phyloP scores from a whole-genome alignment of 2,329 filamentous ascomycete species.

The Blastomyces emzantsi region DNA sequence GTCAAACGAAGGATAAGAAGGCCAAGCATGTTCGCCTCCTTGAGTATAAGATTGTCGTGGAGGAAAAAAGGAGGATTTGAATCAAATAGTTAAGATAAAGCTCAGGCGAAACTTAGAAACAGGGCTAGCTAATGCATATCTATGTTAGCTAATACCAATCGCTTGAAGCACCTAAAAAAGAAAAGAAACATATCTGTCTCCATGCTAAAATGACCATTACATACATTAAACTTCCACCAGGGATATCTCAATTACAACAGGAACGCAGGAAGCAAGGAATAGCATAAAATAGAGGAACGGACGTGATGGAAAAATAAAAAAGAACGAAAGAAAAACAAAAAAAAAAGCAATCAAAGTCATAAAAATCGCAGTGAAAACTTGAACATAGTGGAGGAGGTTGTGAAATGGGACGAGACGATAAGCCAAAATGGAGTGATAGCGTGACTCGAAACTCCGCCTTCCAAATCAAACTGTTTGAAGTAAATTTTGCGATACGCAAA shows the following conservation, averaged over 20 bases:
- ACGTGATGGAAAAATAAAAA: neutral
- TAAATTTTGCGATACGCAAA: neutral
- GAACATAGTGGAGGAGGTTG: neutral
- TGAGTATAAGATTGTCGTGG: neutral
- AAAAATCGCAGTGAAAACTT: neutral
- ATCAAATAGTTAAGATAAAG: neutral
- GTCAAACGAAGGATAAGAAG: neutral
- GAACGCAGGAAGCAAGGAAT: neutral
- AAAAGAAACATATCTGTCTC: slow-evolving; percentile 12
- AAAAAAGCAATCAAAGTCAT: neutral
- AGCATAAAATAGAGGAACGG: neutral
- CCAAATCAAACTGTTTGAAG: neutral
- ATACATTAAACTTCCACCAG: slow-evolving; percentile 9
- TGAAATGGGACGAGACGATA: neutral
- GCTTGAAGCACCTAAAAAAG: neutral
- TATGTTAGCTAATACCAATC: neutral
- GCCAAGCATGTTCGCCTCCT: neutral
- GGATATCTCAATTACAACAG: neutral
- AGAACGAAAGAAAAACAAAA: neutral
- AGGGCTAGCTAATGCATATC: neutral
- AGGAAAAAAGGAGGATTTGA: neutral
- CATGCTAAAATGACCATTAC: slow-evolving; percentile 10
- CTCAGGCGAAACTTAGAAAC: neutral
- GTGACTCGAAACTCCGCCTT: neutral
- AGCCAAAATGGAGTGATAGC: neutral